Base-by-base conservation (phyloP, 257 asterid genomes). In the Solanum arcanum region DNA sequence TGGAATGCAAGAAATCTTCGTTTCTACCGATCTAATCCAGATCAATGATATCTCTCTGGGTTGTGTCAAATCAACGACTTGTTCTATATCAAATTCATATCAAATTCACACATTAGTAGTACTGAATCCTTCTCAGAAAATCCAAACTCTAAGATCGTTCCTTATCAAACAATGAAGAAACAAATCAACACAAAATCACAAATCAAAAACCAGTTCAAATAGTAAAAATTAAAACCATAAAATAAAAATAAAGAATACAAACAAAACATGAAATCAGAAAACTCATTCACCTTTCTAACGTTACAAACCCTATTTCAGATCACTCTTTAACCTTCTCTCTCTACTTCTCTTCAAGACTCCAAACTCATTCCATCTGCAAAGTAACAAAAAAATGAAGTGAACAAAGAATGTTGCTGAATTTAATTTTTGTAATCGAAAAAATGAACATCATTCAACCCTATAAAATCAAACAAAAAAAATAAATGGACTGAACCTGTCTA, bases 91-190 rank as follows among this genome's bases (percentile, higher is more conserved):
- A 86, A 29, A 12, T 23, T 20, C 25, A 7, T 11, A 62, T 59
- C 49, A 87, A 29, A 66, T 83, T 62, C 7, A 16, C 21, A 76
- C 44, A 62, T 1, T 83, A 88, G 80, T 73, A 85, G 21, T 82
- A 85, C 60, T 68, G 85, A 11, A 84, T 87, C 62, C 86, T 31
- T 89, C 88, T 81, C 85, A 83, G 85, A 59, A 86, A 91, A 91
- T 92, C 91, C 87, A 89, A 88, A 90, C 90, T 88, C 84, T 86
- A 7, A 87, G 81, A 88, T 89, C 94, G 86, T 90, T 91, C 89
- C 59, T 72, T 85, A 59, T 90, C 90, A 23, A 56, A 83, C n/a
- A 33, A 7, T 4, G 14, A 39, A 60, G 27, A 21, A 46, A 82
- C 62, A 52, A n/a, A 86, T n/a, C 37, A 47, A 33, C 56, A 69